Conservation (phyloP, 768 basidiomycete species). For the Lyophyllum decastes region DNA sequence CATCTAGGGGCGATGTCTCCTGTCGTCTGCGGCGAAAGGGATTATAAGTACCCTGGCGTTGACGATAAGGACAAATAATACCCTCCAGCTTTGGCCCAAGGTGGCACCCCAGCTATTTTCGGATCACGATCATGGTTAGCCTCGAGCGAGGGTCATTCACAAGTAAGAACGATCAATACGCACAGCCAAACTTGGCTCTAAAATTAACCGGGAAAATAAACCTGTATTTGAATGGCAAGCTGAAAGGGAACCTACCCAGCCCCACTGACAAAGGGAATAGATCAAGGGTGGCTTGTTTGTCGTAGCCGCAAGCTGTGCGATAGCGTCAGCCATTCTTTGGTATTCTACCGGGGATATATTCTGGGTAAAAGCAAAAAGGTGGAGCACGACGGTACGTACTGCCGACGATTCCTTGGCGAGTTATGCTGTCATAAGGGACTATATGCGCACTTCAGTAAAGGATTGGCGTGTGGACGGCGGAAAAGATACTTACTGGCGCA, state of each 20-base stretch:
- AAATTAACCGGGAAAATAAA: neutral
- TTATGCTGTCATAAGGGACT: slow-evolving; percentile 63
- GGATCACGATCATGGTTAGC: neutral
- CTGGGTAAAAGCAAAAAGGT: neutral
- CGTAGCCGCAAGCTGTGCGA: slow-evolving; percentile 44
- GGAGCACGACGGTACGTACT: slow-evolving; percentile 44
- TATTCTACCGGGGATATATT: slow-evolving; percentile 28
- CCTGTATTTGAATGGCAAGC: neutral
- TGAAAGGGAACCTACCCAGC: slow-evolving; percentile 40
- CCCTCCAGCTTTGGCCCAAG: slow-evolving; percentile 68
- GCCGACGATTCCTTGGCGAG: slow-evolving; percentile 54
- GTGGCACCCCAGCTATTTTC: slow-evolving; percentile 48
- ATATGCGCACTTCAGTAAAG: neutral
- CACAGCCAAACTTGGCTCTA: slow-evolving; percentile 59
- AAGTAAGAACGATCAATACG: slow-evolving; percentile 10
- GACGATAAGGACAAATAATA: neutral
- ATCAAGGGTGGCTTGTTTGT: slow-evolving; percentile 51
- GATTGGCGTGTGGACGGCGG: neutral
- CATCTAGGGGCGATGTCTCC: slow-evolving; percentile 53
- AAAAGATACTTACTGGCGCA: slow-evolving; percentile 45
- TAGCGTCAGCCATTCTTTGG: slow-evolving; percentile 62
- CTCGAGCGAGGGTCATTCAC: neutral
- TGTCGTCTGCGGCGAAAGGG: slow-evolving; percentile 42
- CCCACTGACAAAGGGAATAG: slow-evolving; percentile 68
- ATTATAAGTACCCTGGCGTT: neutral